A percentile compares a stretch with the other conserved stretches of the same genome.
phyloP scores from a whole-genome alignment of 2,329 filamentous ascomycete species.

The Stagonosporopsis chrysanthemi region DNA sequence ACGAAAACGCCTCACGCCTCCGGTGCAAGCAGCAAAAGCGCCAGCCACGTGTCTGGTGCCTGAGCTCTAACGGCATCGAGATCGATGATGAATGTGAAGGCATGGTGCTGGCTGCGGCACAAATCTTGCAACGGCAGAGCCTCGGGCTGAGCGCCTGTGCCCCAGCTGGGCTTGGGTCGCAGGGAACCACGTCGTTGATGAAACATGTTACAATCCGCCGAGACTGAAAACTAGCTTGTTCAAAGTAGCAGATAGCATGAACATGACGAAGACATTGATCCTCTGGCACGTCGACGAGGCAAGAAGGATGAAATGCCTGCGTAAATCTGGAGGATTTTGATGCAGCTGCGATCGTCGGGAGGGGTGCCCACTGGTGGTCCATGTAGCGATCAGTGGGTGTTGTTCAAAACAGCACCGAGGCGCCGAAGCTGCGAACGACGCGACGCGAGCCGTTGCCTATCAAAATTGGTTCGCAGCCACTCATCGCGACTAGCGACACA shows the following conservation, averaged over 20 bases:
- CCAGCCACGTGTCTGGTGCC: conserved; percentile 7
- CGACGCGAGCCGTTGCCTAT: background rate
- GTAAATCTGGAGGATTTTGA: conserved; percentile 16
- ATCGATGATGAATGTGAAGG: background rate
- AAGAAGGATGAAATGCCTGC: conserved; percentile 16
- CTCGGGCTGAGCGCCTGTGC: conserved; percentile 1
- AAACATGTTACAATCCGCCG: conserved; percentile 2
- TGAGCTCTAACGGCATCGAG: conserved; percentile 2
- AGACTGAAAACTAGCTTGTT: background rate
- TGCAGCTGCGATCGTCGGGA: background rate
- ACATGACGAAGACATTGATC: background rate
- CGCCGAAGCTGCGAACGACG: conserved; percentile 6
- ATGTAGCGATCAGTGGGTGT: conserved; percentile 10
- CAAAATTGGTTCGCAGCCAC: background rate
- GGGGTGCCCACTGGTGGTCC: conserved; percentile 3
- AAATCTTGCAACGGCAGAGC: conserved; percentile 1
- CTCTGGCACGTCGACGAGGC: background rate
- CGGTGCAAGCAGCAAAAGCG: background rate
- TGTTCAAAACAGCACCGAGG: conserved; percentile 9
- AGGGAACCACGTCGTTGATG: conserved; percentile 9
- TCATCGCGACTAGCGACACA: background rate
- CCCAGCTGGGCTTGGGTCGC: conserved; percentile 1
- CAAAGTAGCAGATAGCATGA: background rate
- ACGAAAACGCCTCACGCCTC: conserved; percentile 6
- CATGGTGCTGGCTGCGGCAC: conserved; percentile 3